Base-by-base conservation (phyloP, 139 green algal genomes). In the Zygnema cylindricum region DNA sequence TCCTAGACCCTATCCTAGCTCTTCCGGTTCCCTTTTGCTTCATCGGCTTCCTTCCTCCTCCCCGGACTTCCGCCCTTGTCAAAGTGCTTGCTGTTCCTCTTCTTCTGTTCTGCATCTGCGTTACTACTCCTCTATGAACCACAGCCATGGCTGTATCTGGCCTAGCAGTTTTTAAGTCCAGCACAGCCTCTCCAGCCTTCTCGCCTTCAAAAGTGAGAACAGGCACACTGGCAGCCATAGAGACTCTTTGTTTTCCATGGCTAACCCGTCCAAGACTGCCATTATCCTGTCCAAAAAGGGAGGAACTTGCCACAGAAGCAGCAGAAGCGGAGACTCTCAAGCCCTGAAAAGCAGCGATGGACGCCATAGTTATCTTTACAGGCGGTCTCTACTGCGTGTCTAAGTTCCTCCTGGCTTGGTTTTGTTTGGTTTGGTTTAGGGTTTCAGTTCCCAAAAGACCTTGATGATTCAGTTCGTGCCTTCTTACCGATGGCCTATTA, bases 11-110 rank as follows among this genome's bases (percentile, higher is more conserved):
- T 75, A 92, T 92, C 32, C 97, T 95, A 22, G 97, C 97, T 84
- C 96, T 96, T 76, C 97, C 97, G 2, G 95, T 98, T 41, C 97
- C 97, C 93, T 99, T 99, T 94, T 99, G 97, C 85, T 96, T 95
- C 85, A 95, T 98, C 0, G 97, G 97, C 96, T 99, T 99, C 90
- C 94, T 95, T 84, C 97, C 97, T 77, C 97, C 97, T 73, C 97
- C 97, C 32, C 96, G 92, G 16, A 99, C 97, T 92, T 99, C 97
- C 2, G 86, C 86, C 16, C 96, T 93, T 0, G 97, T 99, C 77
- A 96, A 90, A 0, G 97, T 98, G 93, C 91, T 97, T 35, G 97
- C 96, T 35, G 94, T 98, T 35, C 97, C 97, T 94, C 98, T 36
- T 23, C 85, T 35, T 69, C 41, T 86, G 41, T 91, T 91, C 38